These are phyloP conservation scores for Saitozyma podzolica DNA, from an alignment of 768 basidiomycete species.

Conservation along the genomic window DNA sequence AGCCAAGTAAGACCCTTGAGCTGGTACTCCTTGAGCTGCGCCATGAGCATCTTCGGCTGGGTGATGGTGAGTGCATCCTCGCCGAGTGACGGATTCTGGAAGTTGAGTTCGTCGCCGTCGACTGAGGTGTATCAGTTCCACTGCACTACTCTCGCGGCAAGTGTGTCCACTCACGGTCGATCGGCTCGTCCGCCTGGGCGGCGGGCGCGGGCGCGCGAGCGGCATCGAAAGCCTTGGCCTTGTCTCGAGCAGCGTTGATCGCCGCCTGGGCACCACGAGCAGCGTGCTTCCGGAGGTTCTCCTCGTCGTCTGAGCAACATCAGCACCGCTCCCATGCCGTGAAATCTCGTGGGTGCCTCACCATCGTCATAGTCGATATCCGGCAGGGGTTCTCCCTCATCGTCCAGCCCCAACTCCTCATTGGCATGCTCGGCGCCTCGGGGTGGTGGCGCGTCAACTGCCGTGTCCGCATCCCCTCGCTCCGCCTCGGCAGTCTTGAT, in stretches of 20 bases:
- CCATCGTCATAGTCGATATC: constrained; percentile 92
- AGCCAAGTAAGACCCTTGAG: constrained; percentile 98
- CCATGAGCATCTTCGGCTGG: constrained; percentile 95
- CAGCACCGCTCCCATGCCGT: neutral
- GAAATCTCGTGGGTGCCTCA: constrained; percentile 50
- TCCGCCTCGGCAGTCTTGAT: constrained; percentile 56
- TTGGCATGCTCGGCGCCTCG: constrained; percentile 11
- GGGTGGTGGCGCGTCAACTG: neutral
- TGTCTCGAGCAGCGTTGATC: constrained; percentile 70
- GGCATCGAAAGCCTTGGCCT: constrained; percentile 81
- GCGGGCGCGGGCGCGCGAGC: constrained; percentile 57
- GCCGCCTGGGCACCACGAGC: constrained; percentile 87
- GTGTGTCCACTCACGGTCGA: constrained; percentile 16
- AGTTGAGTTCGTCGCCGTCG: constrained; percentile 82
- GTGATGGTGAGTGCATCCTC: constrained; percentile 78
- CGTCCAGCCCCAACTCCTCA: constrained; percentile 56
- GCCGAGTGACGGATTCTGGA: constrained; percentile 94
- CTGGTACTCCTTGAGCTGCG: constrained; percentile 96
- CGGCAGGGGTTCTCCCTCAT: constrained; percentile 61
- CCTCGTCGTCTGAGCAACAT: constrained; percentile 69
- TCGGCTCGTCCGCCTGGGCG: constrained; percentile 4
- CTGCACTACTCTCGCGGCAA: neutral
- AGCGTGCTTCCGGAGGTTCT: constrained; percentile 81
- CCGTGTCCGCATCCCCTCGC: constrained; percentile 32
- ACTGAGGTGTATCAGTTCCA: constrained; percentile 21